Evolutionary conservation across 768 basidiomycete genomes (phyloP), one percentile per base, ranked within the genome.

Genomic region (Galerina marginata): DNA sequence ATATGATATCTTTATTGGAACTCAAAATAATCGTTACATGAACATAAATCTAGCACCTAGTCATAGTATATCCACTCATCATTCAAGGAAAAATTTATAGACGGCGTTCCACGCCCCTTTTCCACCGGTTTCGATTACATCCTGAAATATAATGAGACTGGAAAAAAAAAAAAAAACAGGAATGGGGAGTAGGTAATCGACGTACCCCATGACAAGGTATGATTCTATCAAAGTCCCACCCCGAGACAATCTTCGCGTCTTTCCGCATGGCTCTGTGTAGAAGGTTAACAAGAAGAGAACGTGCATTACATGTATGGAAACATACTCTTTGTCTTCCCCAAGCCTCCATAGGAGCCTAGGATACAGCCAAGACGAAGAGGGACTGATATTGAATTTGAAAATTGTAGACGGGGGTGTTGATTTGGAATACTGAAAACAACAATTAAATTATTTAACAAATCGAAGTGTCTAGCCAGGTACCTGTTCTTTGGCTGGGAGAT

Each of bases 401-500:
- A 59, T 70, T 25, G 49, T 64, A 54, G 48, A 63, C 15, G 71
- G 66, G 2, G 63, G 54, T 20, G 74, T 75, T 2, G 75, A 68
- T 60, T 79, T 81, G 9, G 80, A 79, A 60, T 81, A 81, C 78
- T 81, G 49, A 23, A 23, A 46, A n/a, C 6, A 14, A 37, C 20
- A 47, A 46, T 47, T 53, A 20, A 59, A 50, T 52, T 39, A 49
- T 7, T 40, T 15, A 25, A 4, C 1, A 45, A 45, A 39, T 33
- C 3, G 37, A 58, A 33, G 45, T 2, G 38, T n/a, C 26, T n/a
- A 39, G 20, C 6, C 1, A 58, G 67, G 42, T 58, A 86, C 87
- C 75, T 95, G 93, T 73, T 96, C 93, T 2, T 71, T 87, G 4
- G 85, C 77, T 1, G 93, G 92, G 11, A 96, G 77, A 75, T 95